Conservation (phyloP, 75 land plant species). For the Pinus taeda region DNA sequence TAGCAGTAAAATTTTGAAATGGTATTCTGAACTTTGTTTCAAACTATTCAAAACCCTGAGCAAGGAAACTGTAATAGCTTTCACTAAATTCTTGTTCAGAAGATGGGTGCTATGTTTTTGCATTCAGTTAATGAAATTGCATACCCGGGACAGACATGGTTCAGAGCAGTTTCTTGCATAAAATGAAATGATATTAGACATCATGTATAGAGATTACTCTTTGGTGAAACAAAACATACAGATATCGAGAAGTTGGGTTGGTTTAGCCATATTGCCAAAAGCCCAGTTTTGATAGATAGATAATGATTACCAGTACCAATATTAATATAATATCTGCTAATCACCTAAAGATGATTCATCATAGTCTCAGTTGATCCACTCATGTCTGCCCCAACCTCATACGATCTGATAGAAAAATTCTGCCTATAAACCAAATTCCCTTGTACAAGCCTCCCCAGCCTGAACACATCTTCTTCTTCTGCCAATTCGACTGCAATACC, state of each 20-base stretch:
- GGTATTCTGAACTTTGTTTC: too few species aligned
- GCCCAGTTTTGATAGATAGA: background rate
- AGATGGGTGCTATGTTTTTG: background rate
- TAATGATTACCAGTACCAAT: background rate
- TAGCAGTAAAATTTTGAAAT: background rate
- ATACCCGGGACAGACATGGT: background rate
- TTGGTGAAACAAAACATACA: background rate
- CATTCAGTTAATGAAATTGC: background rate
- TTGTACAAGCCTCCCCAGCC: conserved; percentile 39
- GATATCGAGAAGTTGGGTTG: background rate
- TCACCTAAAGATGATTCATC: conserved; percentile 48
- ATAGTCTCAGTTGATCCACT: conserved; percentile 43
- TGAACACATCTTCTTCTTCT: conserved; percentile 25
- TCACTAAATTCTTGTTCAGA: background rate
- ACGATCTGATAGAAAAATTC: conserved; percentile 42
- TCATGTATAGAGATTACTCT: background rate
- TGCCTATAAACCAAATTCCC: conserved; percentile 37
- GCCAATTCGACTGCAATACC: background rate
- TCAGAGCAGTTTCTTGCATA: conserved; percentile 8
- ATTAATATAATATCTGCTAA: background rate
- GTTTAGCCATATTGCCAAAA: background rate
- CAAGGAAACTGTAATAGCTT: background rate
- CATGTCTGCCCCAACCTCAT: conserved; percentile 47
- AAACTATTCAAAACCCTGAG: background rate
- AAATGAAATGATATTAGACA: background rate